Base-by-base conservation (phyloP, 1,284 basidiomycete species). In the Ustilago bromivora region DNA sequence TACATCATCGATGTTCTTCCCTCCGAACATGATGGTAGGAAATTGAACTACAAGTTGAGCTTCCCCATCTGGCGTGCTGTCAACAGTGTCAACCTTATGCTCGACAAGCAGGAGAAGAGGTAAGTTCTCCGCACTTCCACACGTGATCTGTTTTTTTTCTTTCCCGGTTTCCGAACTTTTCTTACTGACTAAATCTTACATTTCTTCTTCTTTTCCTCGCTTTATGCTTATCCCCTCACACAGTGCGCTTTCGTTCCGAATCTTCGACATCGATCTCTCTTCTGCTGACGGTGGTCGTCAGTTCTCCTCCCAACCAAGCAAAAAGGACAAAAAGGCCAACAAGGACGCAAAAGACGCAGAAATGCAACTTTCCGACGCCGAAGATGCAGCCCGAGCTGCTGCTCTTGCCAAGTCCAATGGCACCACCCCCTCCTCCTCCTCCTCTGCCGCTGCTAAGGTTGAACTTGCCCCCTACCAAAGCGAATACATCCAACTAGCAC, bases 41-140 rank as follows among this genome's bases (percentile, higher is more conserved):
- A 69, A 55, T 66, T 86, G 11, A 72, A 76, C 1, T 73, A 79
- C 43, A 64, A 57, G 41, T 56, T 86, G 35, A 75, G 69, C 57
- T 74, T 83, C 65, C 83, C 84, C 19, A 70, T 86, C 36, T 86
- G 84, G 84, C 64, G 84, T 35, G 84, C 84, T 28, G 63, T 79
- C 28, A 81, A 82, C 36, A 83, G 82, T 32, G 77, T 79, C 54
- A 84, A 86, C 51, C 58, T 86, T 34, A 86, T 86, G 84, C 79
- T 86, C 12, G 84, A 86, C 72, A 86, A 85, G 79, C 80, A 84
- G 71, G 84, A 85, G 58, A 84, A 84, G 78, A 84, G 70, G 78
- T 82, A 64, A 66, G 74, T 76, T 28, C 12, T 19, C 31, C 10
- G 12, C 28, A n/a, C 41, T 65, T 35, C 3, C 47, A 34, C 38